Percentiles rank a stretch among this genome's conserved stretches.
Conservation (phyloP, 2,329 filamentous ascomycete genomes). For the Calycina herbarum region DNA sequence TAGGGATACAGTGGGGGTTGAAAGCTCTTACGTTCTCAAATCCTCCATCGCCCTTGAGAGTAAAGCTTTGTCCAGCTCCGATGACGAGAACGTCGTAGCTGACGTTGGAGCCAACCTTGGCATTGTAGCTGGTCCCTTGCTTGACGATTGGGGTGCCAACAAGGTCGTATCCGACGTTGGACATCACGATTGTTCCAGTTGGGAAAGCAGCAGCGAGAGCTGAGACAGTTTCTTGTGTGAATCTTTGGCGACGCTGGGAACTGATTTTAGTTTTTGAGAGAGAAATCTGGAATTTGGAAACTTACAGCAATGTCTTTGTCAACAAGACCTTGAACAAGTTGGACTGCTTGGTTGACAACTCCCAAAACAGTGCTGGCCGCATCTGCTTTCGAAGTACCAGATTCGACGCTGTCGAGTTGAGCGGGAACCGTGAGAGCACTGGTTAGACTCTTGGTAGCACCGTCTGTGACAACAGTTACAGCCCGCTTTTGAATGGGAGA, state of each 20-base stretch:
- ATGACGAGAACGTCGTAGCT: conserved; percentile 24
- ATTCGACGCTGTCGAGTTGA: conserved; percentile 7
- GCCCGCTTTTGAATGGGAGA: conserved; percentile 11
- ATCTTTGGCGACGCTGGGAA: conserved; percentile 19
- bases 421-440: background rate
- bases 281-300: background rate
- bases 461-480: conserved; percentile 18
- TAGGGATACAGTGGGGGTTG: background rate
- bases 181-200: conserved; percentile 20
- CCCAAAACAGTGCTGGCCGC: conserved; percentile 14
- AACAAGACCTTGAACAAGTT: conserved; percentile 20
- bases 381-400: conserved; percentile 17
- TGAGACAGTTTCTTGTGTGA: conserved; percentile 23
- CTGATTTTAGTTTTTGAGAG: background rate
- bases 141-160: conserved; percentile 13
- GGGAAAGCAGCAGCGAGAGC: conserved; percentile 18
- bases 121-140: conserved; percentile 21
- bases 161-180: conserved; percentile 21
- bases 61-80: conserved; percentile 18
- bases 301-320: conserved; percentile 20
- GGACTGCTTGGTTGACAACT: conserved; percentile 21
- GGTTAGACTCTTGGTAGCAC: conserved; percentile 11
- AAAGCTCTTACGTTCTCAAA: conserved; percentile 18
- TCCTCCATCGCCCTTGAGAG: conserved; percentile 18
- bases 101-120: conserved; percentile 23